Base-by-base conservation (phyloP, 352 stramenopile species). In the Phytophthora constricta region DNA sequence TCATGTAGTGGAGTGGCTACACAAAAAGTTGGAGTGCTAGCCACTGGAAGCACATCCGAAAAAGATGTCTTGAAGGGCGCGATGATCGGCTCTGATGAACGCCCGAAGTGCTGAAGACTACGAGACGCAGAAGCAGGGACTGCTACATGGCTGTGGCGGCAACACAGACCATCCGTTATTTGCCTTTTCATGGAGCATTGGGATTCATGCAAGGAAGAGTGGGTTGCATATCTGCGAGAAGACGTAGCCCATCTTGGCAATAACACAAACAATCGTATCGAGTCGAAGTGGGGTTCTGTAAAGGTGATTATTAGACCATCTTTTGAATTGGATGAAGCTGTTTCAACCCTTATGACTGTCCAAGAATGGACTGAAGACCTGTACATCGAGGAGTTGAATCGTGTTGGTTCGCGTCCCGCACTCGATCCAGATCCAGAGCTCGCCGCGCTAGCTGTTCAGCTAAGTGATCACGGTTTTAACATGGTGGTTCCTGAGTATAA, bases 221-320 rank as follows among this genome's bases (percentile, higher is more conserved):
- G 47, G 58, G 58, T 47, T 11, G 13, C 50, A 1, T 58, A 46
- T 19, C 20, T 52, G n/a, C 47, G 46, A 2, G 46, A 20, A 34
- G 48, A 11, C 52, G 49, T 58, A 1, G 9, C 49, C 1, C 39
- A 66, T 23, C 41, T 66, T 0, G 20, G 27, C 1, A 66, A 66
- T 33, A 31, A 66, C 16, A 66, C 58, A 0, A 66, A 59, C 41
- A 66, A 60, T 11, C n/a, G 39, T 1, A 13, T 66, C 9, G 58
- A 66, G 19, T 48, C 41, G 0, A 65, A 65, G 26, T 52, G 34
- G 39, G 37, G 47, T 4, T 27, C 19, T 26, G 46, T 49, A 26
- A 66, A 66, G 37, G 5, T 59, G 19, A 27, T 66, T 3, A 27
- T 60, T 5, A 49, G 7, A 10, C 48, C 39, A 5, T 28, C 45